These are phyloP conservation scores for Sphagnum fallax DNA, from an alignment of 228 moss, liverwort and hornwort genomes.

Conservation along the genomic window DNA sequence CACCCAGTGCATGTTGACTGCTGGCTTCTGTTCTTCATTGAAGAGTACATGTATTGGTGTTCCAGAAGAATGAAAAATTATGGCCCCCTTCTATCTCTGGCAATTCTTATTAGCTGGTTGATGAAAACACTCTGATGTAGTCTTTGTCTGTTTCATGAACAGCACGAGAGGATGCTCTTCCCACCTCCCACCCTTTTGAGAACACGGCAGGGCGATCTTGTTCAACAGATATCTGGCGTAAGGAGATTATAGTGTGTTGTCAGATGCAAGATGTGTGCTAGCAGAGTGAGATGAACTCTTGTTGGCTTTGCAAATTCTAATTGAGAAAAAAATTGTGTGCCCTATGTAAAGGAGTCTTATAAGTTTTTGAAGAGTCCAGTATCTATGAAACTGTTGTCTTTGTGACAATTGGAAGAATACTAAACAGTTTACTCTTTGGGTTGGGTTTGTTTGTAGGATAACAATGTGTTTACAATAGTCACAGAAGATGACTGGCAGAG, in stretches of 20 bases:
- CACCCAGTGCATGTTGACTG: constrained; percentile 3
- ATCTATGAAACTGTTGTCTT: no score
- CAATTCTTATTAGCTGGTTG: no score
- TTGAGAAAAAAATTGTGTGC: neutral
- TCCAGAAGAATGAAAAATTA: neutral
- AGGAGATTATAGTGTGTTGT: constrained; percentile 14
- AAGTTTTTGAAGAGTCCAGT: no score
- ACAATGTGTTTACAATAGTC: constrained; percentile 77
- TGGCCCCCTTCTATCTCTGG: no score
- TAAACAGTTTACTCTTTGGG: no score
- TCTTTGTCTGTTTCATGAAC: constrained; percentile 2
- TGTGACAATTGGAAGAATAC: no score
- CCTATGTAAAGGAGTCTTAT: neutral
- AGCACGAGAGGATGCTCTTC: constrained; percentile 97
- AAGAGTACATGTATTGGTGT: neutral
- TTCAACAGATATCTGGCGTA: constrained; percentile 66
- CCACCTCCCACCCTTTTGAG: constrained; percentile 72
- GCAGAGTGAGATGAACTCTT: neutral
- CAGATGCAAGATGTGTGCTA: neutral
- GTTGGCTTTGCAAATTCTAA: neutral
- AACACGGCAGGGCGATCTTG: constrained; percentile 84
- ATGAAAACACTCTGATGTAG: neutral
- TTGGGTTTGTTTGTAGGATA: constrained; percentile 22
- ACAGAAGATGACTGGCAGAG: constrained; percentile 81
- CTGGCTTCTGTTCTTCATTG: neutral